phyloP scores from a whole-genome alignment of 176 grass and related monocot species.

The Elaeis guineensis region DNA sequence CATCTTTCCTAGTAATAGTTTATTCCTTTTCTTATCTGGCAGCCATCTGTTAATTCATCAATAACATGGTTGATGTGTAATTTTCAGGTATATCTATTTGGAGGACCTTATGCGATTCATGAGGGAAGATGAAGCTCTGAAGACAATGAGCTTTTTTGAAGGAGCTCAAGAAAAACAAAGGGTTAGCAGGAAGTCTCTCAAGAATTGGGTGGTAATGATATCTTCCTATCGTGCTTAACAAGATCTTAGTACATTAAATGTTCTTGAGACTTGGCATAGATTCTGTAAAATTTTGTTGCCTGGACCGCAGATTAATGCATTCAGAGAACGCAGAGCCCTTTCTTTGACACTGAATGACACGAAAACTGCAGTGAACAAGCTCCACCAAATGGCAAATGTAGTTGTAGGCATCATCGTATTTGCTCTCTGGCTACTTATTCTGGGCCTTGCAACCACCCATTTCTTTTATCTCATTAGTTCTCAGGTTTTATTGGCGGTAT shows the following conservation, averaged over 20 bases:
- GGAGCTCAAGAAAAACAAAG: conserved; percentile 62
- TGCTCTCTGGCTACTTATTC: conserved; percentile 45
- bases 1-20: too few relatives aligned
- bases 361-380: conserved; percentile 62
- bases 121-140: conserved; percentile 52
- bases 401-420: conserved; percentile 42
- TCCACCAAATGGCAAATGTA: conserved; percentile 41
- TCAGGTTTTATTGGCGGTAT: conserved; percentile 57
- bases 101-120: conserved; percentile 71
- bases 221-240: neutral
- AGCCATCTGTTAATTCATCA: too few relatives aligned
- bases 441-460: conserved; percentile 49
- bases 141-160: conserved; percentile 69
- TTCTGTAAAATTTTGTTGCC: neutral
- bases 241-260: neutral
- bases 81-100: conserved; percentile 69
- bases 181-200: conserved; percentile 65
- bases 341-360: conserved; percentile 58
- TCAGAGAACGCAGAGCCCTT: conserved; percentile 60
- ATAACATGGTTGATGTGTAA: too few relatives aligned
- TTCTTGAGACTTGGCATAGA: too few relatives aligned
- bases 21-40: too few relatives aligned
- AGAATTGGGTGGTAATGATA: conserved; percentile 92
- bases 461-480: conserved; percentile 35
- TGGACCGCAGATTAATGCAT: conserved; percentile 48